These are phyloP conservation scores for Dipodascus albidus DNA, from an alignment of 805 yeast genomes.

Conservation along the genomic window DNA sequence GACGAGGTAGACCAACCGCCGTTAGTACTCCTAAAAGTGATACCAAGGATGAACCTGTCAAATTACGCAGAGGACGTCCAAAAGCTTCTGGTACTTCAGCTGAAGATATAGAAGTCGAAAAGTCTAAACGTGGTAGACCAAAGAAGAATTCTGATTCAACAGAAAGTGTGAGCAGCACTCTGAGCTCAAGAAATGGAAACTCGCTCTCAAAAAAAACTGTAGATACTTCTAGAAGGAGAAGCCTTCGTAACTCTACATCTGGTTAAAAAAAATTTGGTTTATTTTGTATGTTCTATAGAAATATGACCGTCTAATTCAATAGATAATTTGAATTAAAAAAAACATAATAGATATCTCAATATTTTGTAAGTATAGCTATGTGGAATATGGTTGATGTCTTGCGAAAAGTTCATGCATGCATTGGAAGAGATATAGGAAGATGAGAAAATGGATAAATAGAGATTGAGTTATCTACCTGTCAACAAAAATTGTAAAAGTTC, in stretches of 20 bases:
- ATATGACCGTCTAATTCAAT: not conserved
- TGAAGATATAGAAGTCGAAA: not conserved
- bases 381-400: too few relatives aligned
- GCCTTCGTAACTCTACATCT: not conserved
- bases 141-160: not conserved
- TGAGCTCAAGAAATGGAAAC: not conserved
- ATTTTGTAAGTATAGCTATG: too few relatives aligned
- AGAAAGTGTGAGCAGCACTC: not conserved
- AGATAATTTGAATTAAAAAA: not conserved
- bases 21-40: not conserved
- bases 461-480: not conserved
- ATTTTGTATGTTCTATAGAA: not conserved
- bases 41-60: not conserved
- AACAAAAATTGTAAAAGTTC: conserved; percentile 46
- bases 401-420: not conserved
- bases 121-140: not conserved
- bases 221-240: not conserved
- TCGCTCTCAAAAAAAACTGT: not conserved
- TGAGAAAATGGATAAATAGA: not conserved
- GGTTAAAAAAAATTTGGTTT: not conserved
- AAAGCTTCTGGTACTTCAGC: not conserved
- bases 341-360: too few relatives aligned
- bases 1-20: not conserved
- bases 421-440: too few relatives aligned
- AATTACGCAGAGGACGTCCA: not conserved